Percentiles rank a stretch among this genome's conserved stretches.
Evolutionary conservation across 768 basidiomycete genomes (phyloP).

Genomic region (Amanita phalloides): DNA sequence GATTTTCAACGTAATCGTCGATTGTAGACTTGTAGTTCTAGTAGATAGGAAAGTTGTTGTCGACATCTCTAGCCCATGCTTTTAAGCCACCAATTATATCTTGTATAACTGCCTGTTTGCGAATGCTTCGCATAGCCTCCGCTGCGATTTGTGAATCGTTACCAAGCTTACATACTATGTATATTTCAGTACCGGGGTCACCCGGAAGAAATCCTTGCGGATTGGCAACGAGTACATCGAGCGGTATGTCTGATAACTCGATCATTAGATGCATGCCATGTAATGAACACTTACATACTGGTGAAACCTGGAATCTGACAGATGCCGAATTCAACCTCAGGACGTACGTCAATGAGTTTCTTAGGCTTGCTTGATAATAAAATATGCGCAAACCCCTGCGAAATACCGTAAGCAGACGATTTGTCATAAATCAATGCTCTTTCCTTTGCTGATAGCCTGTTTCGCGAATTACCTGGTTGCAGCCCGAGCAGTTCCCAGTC

Average conservation of each 20-base stretch:
- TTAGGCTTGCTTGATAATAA: slow-evolving; percentile 1
- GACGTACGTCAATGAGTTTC: slow-evolving; percentile 68
- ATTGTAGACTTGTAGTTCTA: slow-evolving; percentile 19
- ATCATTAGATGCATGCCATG: neutral
- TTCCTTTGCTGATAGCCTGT: slow-evolving; percentile 37
- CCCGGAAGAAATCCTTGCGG: slow-evolving; percentile 36
- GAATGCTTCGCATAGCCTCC: slow-evolving; percentile 37
- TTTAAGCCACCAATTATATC: slow-evolving; percentile 77
- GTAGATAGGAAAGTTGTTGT: slow-evolving; percentile 74
- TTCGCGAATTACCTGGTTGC: slow-evolving; percentile 22
- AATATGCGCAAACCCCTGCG: slow-evolving; percentile 14
- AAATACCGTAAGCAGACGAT: neutral
- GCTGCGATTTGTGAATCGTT: slow-evolving; percentile 93
- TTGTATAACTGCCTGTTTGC: slow-evolving; percentile 25
- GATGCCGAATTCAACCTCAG: slow-evolving; percentile 74
- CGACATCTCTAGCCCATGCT: slow-evolving; percentile 71
- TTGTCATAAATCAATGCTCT: neutral
- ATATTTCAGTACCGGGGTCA: slow-evolving; percentile 21
- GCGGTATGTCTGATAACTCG: slow-evolving; percentile 52
- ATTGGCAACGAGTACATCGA: slow-evolving; percentile 49
- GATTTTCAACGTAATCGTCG: slow-evolving; percentile 5
- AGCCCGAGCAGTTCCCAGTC: slow-evolving; percentile 56
- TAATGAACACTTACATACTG: slow-evolving; percentile 36
- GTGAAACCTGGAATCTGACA: slow-evolving; percentile 66
- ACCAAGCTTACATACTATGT: slow-evolving; percentile 77